A percentile compares a stretch with the other conserved stretches of the same genome.
Conservation (phyloP, 345 rosid genomes). For the Anacardium occidentale region DNA sequence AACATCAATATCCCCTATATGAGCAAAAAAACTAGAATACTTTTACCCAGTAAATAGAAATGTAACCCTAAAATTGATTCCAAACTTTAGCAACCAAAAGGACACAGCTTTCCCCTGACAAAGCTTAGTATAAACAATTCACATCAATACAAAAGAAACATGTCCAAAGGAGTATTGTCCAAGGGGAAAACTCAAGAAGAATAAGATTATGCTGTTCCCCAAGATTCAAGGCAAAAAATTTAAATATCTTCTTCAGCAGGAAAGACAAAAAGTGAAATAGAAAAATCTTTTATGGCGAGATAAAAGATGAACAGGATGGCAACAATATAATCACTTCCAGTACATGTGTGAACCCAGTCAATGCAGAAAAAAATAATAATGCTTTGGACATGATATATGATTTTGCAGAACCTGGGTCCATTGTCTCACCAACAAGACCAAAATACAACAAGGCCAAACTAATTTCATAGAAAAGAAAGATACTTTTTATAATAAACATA, state of each 20-base stretch:
- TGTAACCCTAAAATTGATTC: constrained; percentile 16
- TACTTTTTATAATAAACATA: neutral
- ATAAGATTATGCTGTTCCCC: neutral
- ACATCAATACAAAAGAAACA: neutral
- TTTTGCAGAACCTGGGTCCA: constrained; percentile 8
- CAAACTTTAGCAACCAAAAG: neutral
- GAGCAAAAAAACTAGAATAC: constrained; percentile 3
- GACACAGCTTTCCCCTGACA: neutral
- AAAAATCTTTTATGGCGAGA: neutral
- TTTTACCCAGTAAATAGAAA: constrained; percentile 6
- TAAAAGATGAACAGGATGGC: neutral
- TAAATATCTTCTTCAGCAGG: neutral
- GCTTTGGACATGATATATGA: neutral
- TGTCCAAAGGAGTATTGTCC: no score
- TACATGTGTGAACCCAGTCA: constrained; percentile 12
- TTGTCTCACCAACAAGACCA: neutral
- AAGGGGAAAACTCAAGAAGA: no score
- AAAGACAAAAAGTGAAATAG: neutral
- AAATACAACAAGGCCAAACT: neutral
- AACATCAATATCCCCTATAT: constrained; percentile 2
- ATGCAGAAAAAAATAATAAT: constrained; percentile 13
- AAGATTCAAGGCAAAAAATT: neutral
- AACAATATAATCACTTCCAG: constrained; percentile 20
- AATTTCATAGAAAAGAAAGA: neutral
- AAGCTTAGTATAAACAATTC: neutral